phyloP scores from a whole-genome alignment of 352 stramenopile genomes.

The Phytophthora colocasiae region DNA sequence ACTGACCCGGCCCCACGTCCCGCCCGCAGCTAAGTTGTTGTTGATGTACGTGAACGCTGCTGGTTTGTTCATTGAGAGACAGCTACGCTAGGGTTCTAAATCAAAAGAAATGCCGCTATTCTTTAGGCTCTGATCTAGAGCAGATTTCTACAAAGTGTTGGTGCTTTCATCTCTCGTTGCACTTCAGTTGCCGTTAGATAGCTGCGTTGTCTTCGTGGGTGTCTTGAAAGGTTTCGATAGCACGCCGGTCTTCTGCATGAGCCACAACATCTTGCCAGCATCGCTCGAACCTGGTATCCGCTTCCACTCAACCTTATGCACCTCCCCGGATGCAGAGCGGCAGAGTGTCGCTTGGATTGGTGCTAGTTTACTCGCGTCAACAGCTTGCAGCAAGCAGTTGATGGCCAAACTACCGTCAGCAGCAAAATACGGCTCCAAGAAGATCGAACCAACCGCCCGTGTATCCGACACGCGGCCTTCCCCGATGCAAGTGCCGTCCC shows the following conservation, averaged over 20 bases:
- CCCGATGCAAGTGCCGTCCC: conserved; percentile 86
- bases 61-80: conserved; percentile 31
- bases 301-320: conserved; percentile 78
- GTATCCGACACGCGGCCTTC: conserved; percentile 85
- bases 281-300: conserved; percentile 83
- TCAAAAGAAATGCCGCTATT: conserved; percentile 36
- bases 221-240: conserved; percentile 34
- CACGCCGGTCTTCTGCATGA: conserved; percentile 73
- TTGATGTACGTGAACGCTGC: conserved; percentile 3
- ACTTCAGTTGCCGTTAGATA: conserved; percentile 40
- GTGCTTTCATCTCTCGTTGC: neutral
- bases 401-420: conserved; percentile 61
- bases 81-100: conserved; percentile 17
- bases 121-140: conserved; percentile 10
- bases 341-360: conserved; percentile 46
- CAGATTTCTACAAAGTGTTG: conserved; percentile 15
- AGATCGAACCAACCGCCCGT: conserved; percentile 68
- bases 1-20: conserved; percentile 66
- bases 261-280: conserved; percentile 71
- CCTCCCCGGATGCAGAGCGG: conserved; percentile 47
- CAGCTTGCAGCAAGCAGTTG: conserved; percentile 76
- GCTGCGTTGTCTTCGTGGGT: conserved; percentile 19
- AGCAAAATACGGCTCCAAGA: conserved; percentile 79
- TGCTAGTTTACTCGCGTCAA: conserved; percentile 54
- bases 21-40: conserved; percentile 38